Evolutionary conservation across 441 rosid species (phyloP).

Genomic region (Pelargonium myrrhifolium): DNA sequence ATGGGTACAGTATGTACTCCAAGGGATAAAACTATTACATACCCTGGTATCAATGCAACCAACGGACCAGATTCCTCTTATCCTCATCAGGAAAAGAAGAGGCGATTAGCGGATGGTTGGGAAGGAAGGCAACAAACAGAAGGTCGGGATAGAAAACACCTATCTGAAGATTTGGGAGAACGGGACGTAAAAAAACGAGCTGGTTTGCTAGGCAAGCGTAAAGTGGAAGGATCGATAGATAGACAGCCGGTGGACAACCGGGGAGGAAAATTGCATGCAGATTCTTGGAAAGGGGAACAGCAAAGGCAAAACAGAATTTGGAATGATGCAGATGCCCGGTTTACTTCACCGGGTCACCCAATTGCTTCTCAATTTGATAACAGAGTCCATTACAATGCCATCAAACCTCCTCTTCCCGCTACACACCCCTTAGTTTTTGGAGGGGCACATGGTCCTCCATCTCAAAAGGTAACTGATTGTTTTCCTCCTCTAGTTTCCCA

Average conservation of each 20-base stretch:
- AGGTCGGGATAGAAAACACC: constrained; percentile 5
- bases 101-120: not conserved
- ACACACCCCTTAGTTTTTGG: no score
- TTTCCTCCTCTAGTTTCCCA: no score
- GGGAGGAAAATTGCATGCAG: not conserved
- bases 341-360: not conserved
- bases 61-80: not conserved
- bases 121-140: constrained; percentile 5
- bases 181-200: not conserved
- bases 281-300: constrained; percentile 2
- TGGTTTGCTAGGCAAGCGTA: constrained; percentile 1
- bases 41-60: not conserved
- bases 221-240: not conserved
- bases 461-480: no score
- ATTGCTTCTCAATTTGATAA: not conserved
- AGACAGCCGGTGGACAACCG: not conserved
- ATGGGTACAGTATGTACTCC: constrained; percentile 1
- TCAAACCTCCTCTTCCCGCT: not conserved
- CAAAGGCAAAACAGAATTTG: not conserved
- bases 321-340: not conserved
- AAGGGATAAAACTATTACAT: not conserved
- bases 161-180: not conserved
- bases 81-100: constrained; percentile 17
- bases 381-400: not conserved
- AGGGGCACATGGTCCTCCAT: no score